A percentile compares a stretch with the other conserved stretches of the same genome.
Conservation (phyloP, 768 basidiomycete genomes). For the Boletus vermiculosoides region DNA sequence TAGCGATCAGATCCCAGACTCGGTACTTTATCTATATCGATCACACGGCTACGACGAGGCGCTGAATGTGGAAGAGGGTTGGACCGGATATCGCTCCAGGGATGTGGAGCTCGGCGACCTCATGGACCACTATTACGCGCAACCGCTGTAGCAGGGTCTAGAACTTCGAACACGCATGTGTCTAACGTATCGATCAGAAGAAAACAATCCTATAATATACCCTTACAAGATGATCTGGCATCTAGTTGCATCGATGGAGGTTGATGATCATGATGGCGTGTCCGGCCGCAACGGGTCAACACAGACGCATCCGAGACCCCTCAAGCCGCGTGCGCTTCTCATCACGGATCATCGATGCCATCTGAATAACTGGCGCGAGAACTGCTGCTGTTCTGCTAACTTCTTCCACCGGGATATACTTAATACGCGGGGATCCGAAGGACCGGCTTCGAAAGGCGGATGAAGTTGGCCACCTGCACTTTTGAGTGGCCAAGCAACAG, state of each 20-base stretch:
- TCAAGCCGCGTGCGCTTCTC: background rate
- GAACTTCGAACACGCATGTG: background rate
- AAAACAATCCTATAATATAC: background rate
- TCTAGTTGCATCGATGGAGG: background rate
- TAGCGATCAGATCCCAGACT: background rate
- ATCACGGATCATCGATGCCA: conserved; percentile 7
- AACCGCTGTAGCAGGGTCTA: background rate
- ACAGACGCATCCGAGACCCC: background rate
- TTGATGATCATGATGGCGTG: background rate
- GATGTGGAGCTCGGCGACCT: background rate
- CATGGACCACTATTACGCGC: background rate
- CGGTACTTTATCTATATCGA: background rate
- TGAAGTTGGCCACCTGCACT: background rate
- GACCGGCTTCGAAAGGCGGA: background rate
- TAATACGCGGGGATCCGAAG: background rate
- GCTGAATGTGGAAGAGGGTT: background rate
- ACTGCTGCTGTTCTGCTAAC: background rate
- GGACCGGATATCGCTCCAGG: background rate
- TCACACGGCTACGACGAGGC: background rate
- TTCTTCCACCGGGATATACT: background rate
- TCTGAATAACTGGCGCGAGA: background rate
- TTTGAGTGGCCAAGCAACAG: background rate
- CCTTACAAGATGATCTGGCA: background rate
- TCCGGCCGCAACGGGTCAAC: conserved; percentile 9
- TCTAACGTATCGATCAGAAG: background rate